Percentiles rank a stretch among this genome's conserved stretches.
phyloP scores from a whole-genome alignment of 768 basidiomycete species.

The Lactarius hatsudake region DNA sequence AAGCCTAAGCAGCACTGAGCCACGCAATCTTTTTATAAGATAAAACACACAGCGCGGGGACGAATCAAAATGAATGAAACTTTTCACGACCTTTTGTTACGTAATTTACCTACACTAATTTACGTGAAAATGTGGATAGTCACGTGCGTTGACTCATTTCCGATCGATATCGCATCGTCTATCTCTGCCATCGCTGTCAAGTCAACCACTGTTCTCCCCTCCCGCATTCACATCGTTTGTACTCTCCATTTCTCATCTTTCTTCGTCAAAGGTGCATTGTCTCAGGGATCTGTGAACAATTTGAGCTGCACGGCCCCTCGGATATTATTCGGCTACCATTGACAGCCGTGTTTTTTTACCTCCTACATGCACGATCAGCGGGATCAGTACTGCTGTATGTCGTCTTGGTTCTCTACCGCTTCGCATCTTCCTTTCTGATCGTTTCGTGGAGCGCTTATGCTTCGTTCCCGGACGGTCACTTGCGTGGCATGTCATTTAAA shows the following conservation, averaged over 20 bases:
- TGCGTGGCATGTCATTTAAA: background rate
- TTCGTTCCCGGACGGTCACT: background rate
- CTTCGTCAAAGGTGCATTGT: background rate
- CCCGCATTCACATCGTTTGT: background rate
- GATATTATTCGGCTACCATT: background rate
- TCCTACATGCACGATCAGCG: background rate
- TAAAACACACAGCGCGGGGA: no score
- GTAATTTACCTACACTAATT: no score
- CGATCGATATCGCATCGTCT: background rate
- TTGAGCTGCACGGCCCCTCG: background rate
- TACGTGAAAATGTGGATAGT: no score
- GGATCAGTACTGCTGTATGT: background rate
- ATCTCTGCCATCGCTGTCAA: no score
- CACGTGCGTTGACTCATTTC: background rate
- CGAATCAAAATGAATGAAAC: no score
- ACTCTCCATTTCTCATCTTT: background rate
- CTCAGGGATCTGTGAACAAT: background rate
- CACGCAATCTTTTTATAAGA: background rate
- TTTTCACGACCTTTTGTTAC: no score
- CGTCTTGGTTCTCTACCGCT: background rate
- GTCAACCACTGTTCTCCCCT: background rate
- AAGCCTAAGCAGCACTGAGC: constrained; percentile 21
- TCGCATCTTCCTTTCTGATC: constrained; percentile 1
- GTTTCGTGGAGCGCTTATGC: background rate
- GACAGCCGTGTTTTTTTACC: background rate